A percentile compares a stretch with the other conserved stretches of the same genome.
Evolutionary conservation across 2,329 filamentous ascomycete genomes (phyloP).

Genomic region (Chrysosporium queenslandicum): DNA sequence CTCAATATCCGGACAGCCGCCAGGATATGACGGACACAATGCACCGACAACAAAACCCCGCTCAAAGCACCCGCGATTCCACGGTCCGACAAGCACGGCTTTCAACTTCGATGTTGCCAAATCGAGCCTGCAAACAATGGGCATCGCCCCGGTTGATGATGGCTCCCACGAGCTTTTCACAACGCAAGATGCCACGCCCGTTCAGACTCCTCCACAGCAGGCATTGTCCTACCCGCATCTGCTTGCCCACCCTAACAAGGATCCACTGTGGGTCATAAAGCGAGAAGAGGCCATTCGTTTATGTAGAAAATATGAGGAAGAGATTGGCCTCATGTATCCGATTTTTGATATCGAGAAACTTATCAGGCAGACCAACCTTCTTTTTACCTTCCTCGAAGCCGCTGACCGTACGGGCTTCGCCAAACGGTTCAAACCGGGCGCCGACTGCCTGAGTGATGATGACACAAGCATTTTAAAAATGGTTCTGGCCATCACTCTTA

Average conservation of each 20-base stretch:
- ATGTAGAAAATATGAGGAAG: slow-evolving; percentile 73
- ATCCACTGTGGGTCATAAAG: slow-evolving; percentile 70
- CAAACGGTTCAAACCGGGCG: slow-evolving; percentile 44
- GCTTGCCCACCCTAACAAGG: slow-evolving; percentile 44
- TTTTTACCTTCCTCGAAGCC: slow-evolving; percentile 65
- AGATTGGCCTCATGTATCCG: slow-evolving; percentile 87
- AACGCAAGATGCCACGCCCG: slow-evolving; percentile 46
- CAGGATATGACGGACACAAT: slow-evolving; percentile 19
- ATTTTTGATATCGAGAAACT: slow-evolving; percentile 65
- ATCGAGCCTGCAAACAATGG: slow-evolving; percentile 79
- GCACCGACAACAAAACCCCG: slow-evolving; percentile 40
- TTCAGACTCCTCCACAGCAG: slow-evolving; percentile 36
- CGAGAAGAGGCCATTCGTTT: slow-evolving; percentile 72
- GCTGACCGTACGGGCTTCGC: slow-evolving; percentile 51
- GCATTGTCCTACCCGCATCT: slow-evolving; percentile 26
- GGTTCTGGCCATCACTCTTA: slow-evolving; percentile 66
- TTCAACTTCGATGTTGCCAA: slow-evolving; percentile 83
- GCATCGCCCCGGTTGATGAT: slow-evolving; percentile 56
- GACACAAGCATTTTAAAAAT: slow-evolving; percentile 68
- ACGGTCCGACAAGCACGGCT: slow-evolving; percentile 73
- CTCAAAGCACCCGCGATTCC: slow-evolving; percentile 56
- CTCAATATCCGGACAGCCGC: slow-evolving; percentile 22
- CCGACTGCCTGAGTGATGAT: slow-evolving; percentile 52
- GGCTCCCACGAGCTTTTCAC: slow-evolving; percentile 49
- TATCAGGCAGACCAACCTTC: slow-evolving; percentile 56